Evolutionary conservation across 169 alveolate genomes (phyloP).

Genomic region (Cystoisospora suis): DNA sequence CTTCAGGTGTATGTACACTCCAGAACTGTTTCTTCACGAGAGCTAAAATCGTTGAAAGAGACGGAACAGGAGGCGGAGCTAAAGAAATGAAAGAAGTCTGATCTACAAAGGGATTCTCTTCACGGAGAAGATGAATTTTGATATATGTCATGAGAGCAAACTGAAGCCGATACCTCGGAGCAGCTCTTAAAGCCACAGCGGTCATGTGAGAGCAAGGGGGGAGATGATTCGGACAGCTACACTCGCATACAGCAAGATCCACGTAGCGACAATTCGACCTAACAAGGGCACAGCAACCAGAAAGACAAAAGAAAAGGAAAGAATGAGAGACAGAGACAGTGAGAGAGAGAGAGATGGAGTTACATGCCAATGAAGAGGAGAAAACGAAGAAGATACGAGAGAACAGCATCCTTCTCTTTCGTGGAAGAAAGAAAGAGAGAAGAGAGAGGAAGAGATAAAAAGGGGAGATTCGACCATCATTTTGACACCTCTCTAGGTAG

Average conservation of each 20-base stretch:
- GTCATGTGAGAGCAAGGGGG: conserved; percentile 59
- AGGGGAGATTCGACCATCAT: no score
- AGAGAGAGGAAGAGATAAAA: no score
- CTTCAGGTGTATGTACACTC: conserved; percentile 40
- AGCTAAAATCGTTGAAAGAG: not conserved
- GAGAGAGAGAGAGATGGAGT: not conserved
- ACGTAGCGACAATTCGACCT: conserved; percentile 64
- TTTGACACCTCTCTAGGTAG: no score
- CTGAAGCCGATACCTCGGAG: conserved; percentile 12
- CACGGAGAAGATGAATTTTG: conserved; percentile 39
- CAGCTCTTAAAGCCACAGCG: conserved; percentile 52
- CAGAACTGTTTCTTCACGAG: conserved; percentile 11
- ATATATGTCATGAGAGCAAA: conserved; percentile 36
- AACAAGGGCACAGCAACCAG: not conserved
- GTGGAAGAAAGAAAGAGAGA: no score
- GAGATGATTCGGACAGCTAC: conserved; percentile 64
- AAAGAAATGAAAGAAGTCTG: conserved; percentile 11
- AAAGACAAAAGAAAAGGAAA: not conserved
- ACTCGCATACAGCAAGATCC: conserved; percentile 62
- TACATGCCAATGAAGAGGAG: not conserved
- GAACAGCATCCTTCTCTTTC: no score
- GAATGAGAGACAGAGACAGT: not conserved
- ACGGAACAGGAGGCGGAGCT: not conserved
- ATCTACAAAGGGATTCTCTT: not conserved
- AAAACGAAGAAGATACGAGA: not conserved